Percentiles rank a stretch among this genome's conserved stretches.
phyloP scores from a whole-genome alignment of 2,329 filamentous ascomycete genomes.

The Tolypocladium endophyticum region DNA sequence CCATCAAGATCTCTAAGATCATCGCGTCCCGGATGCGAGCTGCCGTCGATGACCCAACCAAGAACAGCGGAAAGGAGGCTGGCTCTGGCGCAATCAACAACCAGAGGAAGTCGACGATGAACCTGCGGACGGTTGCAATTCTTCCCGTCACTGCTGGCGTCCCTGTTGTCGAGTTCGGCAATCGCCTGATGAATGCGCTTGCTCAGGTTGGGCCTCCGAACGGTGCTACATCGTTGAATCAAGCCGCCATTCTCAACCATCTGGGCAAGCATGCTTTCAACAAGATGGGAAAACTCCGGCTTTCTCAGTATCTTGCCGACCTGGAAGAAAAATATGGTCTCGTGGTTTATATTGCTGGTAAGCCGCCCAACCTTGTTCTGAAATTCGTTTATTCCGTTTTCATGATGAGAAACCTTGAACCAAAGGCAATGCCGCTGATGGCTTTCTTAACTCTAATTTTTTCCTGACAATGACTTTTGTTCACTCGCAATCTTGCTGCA shows the following conservation, averaged over 20 bases:
- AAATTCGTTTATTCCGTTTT: background rate
- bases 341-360: constrained; percentile 83
- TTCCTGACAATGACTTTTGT: constrained; percentile 40
- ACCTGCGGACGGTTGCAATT: constrained; percentile 85
- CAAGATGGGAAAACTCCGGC: constrained; percentile 90
- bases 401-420: constrained; percentile 43
- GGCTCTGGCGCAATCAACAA: constrained; percentile 40
- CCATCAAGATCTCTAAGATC: constrained; percentile 97
- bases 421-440: constrained; percentile 45
- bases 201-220: constrained; percentile 82
- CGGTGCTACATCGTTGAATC: constrained; percentile 84
- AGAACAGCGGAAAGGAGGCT: constrained; percentile 53
- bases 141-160: constrained; percentile 85
- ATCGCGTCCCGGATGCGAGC: constrained; percentile 92
- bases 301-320: constrained; percentile 92
- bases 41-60: constrained; percentile 70
- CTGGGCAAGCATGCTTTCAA: constrained; percentile 93
- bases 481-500: constrained; percentile 3
- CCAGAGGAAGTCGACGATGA: constrained; percentile 74
- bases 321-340: constrained; percentile 95
- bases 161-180: constrained; percentile 91
- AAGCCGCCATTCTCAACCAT: constrained; percentile 88
- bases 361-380: constrained; percentile 14
- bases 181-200: constrained; percentile 75
- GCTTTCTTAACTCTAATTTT: constrained; percentile 57